A percentile compares a stretch with the other conserved stretches of the same genome.
phyloP scores from a whole-genome alignment of 441 rosid genomes.

The Croton laevigatus region DNA sequence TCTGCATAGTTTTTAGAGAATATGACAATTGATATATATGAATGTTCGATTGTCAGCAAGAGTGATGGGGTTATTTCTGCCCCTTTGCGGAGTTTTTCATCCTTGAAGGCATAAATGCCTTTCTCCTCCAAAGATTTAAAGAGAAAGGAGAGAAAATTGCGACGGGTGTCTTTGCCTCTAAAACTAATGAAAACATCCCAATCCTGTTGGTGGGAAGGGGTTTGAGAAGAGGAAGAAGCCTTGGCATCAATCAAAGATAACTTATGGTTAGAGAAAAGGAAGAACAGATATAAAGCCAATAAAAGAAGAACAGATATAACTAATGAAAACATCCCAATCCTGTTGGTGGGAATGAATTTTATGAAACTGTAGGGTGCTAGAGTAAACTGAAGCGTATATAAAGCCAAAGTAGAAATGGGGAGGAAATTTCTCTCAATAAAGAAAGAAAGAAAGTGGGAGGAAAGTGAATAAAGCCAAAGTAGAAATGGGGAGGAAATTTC shows the following conservation, averaged over 20 bases:
- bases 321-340: no score
- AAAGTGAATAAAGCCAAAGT: no score
- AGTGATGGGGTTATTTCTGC: background rate
- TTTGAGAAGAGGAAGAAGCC: background rate
- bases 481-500: no score
- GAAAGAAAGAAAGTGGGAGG: no score
- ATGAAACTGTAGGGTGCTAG: no score
- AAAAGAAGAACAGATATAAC: no score
- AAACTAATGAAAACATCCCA: conserved; percentile 4
- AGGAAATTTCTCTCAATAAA: no score
- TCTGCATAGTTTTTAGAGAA: background rate
- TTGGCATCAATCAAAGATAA: background rate
- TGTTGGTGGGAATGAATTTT: no score
- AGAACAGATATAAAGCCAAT: no score
- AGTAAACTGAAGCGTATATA: no score
- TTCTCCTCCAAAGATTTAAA: background rate
- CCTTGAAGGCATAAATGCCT: background rate
- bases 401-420: no score
- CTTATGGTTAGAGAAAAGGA: no score
- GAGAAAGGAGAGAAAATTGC: background rate
- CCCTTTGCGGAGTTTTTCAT: background rate
- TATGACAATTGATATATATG: background rate
- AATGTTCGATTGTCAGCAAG: background rate
- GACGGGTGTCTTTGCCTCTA: background rate
- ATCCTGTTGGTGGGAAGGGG: background rate